Evolutionary conservation across 352 stramenopile genomes (phyloP), one percentile per base, ranked within the genome.

Genomic region (Phytopythium delawarense): DNA sequence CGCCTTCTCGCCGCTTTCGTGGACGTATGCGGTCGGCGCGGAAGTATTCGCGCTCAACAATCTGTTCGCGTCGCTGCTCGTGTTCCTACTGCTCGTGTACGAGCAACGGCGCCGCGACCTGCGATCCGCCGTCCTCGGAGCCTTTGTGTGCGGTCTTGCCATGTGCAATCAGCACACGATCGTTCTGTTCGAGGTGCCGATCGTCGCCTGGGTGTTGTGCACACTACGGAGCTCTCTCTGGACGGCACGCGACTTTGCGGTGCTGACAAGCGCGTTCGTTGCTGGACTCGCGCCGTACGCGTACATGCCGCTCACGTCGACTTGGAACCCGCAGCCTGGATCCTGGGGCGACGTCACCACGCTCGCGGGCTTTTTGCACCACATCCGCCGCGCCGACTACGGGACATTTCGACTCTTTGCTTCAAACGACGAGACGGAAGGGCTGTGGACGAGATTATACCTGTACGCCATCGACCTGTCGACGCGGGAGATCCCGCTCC

Each of bases 1-100:
- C 64, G 82, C 90, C n/a, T 97, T 98, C 60, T 97, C 88, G 12
- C 92, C 94, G 25, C 71, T 98, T 21, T 85, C 96, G 12, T 99
- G 96, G 96, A 94, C 94, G 57, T 98, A 99, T 70, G 89, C 91
- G 1, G 84, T 95, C 37, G 88, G 91, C 9, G 88, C 95, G 39
- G 96, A 99, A 79, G 96, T 99, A 15, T 99, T 99, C 71, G 88
- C 95, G 7, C 77, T 99, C n/a, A 98, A 99, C 69, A 98, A 98
- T 54, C 66, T 97, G 1, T 96, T 98, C 35, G 71, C 88, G 11
- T 77, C 91, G 5, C 28, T 86, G 39, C 74, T 99, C 21, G 9
- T 95, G 15, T 89, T 82, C 61, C 59, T 88, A 21, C 69, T 88
- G 21, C 42, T 96, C 18, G 66, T 67, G 5, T 93, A 90, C 45